phyloP scores from a whole-genome alignment of 179 eudicot genomes.

The Camellia oleifera region DNA sequence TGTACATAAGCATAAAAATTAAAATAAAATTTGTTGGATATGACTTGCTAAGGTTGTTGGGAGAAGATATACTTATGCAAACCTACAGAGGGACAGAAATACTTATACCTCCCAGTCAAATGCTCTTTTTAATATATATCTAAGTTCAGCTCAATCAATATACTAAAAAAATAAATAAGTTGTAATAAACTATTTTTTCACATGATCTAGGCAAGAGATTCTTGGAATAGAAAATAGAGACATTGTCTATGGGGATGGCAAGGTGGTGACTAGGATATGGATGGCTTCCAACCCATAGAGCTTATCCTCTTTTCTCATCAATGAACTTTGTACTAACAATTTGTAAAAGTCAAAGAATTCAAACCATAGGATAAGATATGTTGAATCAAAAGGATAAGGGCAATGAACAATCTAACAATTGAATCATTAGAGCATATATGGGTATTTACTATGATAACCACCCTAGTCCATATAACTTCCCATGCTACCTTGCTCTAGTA shows the following conservation, averaged over 20 bases:
- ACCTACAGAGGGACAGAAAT: too few species aligned
- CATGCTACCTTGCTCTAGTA: background rate
- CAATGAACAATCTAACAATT: background rate
- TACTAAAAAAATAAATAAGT: too few species aligned
- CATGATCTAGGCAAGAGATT: conserved; percentile 1
- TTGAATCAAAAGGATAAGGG: conserved; percentile 33
- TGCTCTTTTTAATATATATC: too few species aligned
- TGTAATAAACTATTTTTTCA: background rate
- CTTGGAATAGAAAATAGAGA: conserved; percentile 2
- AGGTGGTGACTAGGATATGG: conserved; percentile 32
- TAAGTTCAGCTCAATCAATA: background rate
- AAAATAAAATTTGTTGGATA: too few species aligned
- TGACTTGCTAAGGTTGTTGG: too few species aligned
- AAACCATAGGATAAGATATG: conserved; percentile 27
- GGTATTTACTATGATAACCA: background rate
- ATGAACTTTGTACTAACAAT: background rate
- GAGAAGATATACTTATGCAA: too few species aligned
- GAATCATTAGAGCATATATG: background rate
- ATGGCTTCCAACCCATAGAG: conserved; percentile 15
- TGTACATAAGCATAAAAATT: too few species aligned
- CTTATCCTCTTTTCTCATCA: conserved; percentile 25
- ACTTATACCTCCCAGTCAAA: too few species aligned
- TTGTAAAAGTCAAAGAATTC: conserved; percentile 12
- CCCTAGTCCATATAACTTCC: background rate
- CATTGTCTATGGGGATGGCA: background rate